These are phyloP conservation scores for Gymnopilus junonius DNA, from an alignment of 768 basidiomycete genomes.

Conservation along the genomic window DNA sequence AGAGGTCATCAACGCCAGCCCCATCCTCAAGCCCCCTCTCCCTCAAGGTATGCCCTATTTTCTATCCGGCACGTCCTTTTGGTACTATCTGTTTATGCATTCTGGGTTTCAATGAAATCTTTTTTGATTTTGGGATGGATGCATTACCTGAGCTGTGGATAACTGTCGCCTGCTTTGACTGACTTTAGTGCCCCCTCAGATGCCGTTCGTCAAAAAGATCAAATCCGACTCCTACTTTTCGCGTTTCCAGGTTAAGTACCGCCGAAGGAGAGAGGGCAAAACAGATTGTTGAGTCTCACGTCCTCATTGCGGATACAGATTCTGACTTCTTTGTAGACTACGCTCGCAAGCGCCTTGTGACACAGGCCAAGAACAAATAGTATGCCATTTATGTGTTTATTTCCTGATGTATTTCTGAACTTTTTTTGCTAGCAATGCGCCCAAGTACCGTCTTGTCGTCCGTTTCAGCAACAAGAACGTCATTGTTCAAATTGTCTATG, in stretches of 20 bases:
- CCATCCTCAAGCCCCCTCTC: slow-evolving; percentile 28
- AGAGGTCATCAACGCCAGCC: slow-evolving; percentile 31
- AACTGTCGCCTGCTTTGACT: slow-evolving; percentile 19
- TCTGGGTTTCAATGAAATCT: slow-evolving; percentile 7
- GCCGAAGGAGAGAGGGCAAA: slow-evolving; percentile 96
- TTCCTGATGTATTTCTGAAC: not conserved
- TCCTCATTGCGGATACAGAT: not conserved
- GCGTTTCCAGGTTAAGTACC: slow-evolving; percentile 98
- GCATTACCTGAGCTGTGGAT: slow-evolving; percentile 35
- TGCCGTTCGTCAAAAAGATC: slow-evolving; percentile 98
- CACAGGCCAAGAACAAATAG: slow-evolving; percentile 99
- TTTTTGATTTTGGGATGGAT: slow-evolving; percentile 38
- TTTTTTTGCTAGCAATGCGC: slow-evolving; percentile 73
- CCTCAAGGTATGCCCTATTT: slow-evolving; percentile 44
- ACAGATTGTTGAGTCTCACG: slow-evolving; percentile 75
- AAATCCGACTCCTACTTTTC: slow-evolving; percentile 99
- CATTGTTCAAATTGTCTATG: slow-evolving; percentile 95
- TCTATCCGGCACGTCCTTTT: not conserved
- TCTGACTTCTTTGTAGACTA: slow-evolving; percentile 67
- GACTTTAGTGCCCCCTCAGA: slow-evolving; percentile 39
- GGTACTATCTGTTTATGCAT: not conserved
- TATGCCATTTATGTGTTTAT: slow-evolving; percentile 37
- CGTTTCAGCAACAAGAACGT: slow-evolving; percentile 98
- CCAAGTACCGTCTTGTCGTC: slow-evolving; percentile 98
- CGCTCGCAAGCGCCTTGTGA: slow-evolving; percentile 94